Conservation (phyloP, 345 rosid species). For the Brassica juncea region DNA sequence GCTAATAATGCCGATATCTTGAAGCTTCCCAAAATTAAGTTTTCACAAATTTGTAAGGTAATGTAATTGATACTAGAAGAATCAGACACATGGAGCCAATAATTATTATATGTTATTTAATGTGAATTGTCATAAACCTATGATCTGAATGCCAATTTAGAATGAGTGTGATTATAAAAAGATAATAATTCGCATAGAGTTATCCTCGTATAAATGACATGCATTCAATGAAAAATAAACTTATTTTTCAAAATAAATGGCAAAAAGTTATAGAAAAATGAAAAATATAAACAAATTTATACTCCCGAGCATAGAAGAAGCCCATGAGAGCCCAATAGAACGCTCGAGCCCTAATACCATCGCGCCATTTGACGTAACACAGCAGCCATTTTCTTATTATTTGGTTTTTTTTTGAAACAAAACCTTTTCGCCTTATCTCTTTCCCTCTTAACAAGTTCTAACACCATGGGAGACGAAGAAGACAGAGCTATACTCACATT, state of each 20-base stretch:
- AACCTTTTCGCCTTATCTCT: constrained; percentile 42
- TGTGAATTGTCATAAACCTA: no score
- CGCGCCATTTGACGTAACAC: constrained; percentile 24
- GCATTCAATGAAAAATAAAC: no score
- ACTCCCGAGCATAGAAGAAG: background rate
- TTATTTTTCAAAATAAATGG: no score
- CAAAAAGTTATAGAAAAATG: no score
- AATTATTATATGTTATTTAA: no score
- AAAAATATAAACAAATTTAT: no score
- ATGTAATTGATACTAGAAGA: no score
- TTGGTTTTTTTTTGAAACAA: constrained; percentile 29
- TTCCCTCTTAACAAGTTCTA: background rate
- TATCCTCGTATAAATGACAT: no score
- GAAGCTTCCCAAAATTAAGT: background rate
- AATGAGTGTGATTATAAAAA: no score
- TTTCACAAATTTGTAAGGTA: background rate
- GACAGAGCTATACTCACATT: constrained; percentile 46
- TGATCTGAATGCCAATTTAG: no score
- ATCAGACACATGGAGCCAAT: background rate
- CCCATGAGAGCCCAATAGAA: constrained; percentile 13
- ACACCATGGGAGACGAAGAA: constrained; percentile 54
- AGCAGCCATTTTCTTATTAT: background rate
- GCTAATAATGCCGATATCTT: background rate
- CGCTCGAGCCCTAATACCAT: background rate
- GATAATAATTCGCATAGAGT: no score